These are phyloP conservation scores for Epichloe sibirici DNA, from an alignment of 2,329 filamentous ascomycete genomes.

Conservation along the genomic window DNA sequence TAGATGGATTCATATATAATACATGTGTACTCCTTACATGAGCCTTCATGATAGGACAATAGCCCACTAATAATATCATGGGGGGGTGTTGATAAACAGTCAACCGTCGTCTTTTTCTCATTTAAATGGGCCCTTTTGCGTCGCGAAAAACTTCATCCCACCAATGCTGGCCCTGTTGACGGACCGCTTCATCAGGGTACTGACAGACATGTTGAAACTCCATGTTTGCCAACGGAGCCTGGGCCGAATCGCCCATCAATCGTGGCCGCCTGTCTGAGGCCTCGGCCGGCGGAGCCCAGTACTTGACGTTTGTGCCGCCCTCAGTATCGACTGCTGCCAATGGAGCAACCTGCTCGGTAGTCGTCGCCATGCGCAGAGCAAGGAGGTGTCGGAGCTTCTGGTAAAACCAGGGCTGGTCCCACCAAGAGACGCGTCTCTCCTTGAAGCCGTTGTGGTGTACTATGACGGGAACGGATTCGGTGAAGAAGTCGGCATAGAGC, in stretches of 20 bases:
- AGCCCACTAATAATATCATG: too few species aligned
- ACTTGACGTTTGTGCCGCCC: neutral
- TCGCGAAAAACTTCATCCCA: conserved; percentile 1
- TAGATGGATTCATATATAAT: too few species aligned
- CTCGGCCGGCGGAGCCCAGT: conserved; percentile 2
- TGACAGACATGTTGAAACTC: neutral
- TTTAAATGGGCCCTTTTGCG: neutral
- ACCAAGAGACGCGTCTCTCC: conserved; percentile 12
- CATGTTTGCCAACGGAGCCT: neutral
- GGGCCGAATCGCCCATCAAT: neutral
- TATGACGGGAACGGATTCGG: conserved; percentile 10
- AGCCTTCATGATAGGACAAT: too few species aligned
- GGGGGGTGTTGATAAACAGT: neutral
- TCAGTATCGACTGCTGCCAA: neutral
- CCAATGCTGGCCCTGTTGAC: neutral
- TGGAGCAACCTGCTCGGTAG: neutral
- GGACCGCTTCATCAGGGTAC: neutral
- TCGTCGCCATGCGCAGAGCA: neutral
- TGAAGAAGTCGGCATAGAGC: conserved; percentile 12
- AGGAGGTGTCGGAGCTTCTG: conserved; percentile 11
- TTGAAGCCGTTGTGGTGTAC: conserved; percentile 17
- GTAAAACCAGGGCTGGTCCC: conserved; percentile 15
- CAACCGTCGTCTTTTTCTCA: neutral
- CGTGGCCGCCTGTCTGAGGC: neutral
- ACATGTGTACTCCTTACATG: too few species aligned